A percentile compares a stretch with the other conserved stretches of the same genome.
phyloP scores from a whole-genome alignment of 2,329 filamentous ascomycete genomes.

The Diaporthe nobilis region DNA sequence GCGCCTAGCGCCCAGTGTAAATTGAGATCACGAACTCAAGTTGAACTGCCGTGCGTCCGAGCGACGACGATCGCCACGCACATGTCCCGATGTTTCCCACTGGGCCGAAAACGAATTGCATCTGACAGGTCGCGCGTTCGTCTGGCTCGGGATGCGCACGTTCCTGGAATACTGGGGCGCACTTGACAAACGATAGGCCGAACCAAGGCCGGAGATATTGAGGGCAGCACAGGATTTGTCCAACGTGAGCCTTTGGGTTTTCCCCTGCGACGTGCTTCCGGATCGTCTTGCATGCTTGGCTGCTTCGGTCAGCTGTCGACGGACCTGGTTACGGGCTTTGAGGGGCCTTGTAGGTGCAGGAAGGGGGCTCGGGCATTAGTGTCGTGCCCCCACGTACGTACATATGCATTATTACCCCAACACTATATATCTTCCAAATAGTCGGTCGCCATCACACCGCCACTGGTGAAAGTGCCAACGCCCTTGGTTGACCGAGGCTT shows the following conservation, averaged over 20 bases:
- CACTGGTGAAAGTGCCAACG: background rate
- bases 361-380: background rate
- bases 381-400: background rate
- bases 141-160: slow-evolving; percentile 3
- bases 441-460: slow-evolving; percentile 11
- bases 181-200: too few species aligned
- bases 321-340: slow-evolving; percentile 1
- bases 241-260: background rate
- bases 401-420: background rate
- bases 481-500: background rate
- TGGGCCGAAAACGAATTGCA: slow-evolving; percentile 6
- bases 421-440: slow-evolving; percentile 23
- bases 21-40: slow-evolving; percentile 1
- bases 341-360: background rate
- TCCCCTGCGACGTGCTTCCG: background rate
- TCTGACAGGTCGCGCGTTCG: slow-evolving; percentile 17
- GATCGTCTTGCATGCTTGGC: slow-evolving; percentile 17
- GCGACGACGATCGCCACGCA: slow-evolving; percentile 18
- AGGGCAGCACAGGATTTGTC: background rate
- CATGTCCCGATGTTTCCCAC: slow-evolving; percentile 1
- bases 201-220: background rate
- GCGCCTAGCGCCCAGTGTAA: background rate
- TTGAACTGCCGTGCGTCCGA: slow-evolving; percentile 4
- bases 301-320: background rate
- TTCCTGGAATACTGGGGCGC: background rate